These are phyloP conservation scores for Phlyctochytrium planicorne DNA, from an alignment of 192 early-diverging fungal genomes.

Conservation along the genomic window DNA sequence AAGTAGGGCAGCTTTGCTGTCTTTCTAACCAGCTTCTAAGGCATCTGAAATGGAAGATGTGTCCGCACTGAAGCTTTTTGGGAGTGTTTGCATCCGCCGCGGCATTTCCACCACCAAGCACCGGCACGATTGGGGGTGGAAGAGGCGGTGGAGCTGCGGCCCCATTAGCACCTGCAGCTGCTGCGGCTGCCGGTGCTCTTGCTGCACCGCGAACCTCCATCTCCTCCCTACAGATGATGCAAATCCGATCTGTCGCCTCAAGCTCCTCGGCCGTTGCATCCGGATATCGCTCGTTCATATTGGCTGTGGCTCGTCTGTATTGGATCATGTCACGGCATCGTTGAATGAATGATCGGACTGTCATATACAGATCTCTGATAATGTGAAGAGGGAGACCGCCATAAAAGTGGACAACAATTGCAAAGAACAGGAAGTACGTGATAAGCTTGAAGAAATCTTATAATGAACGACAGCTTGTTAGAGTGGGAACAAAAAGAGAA, in stretches of 20 bases:
- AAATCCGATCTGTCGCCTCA: constrained; percentile 70
- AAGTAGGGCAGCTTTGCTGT: constrained; percentile 97
- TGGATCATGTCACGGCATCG: constrained; percentile 86
- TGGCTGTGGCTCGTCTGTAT: constrained; percentile 90
- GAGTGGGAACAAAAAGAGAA: not conserved
- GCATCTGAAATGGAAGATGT: constrained; percentile 98
- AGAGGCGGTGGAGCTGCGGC: not conserved
- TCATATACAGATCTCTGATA: constrained; percentile 94
- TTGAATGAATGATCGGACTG: constrained; percentile 84
- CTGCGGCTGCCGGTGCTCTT: constrained; percentile 20
- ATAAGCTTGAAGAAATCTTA: constrained; percentile 87
- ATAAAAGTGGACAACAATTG: constrained; percentile 76
- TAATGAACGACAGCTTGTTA: not conserved
- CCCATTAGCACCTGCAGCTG: constrained; percentile 9
- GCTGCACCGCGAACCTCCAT: constrained; percentile 57
- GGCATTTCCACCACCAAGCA: not conserved
- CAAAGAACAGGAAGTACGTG: constrained; percentile 87
- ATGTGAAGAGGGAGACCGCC: constrained; percentile 89
- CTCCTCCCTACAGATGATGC: constrained; percentile 98
- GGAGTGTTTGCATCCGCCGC: constrained; percentile 59
- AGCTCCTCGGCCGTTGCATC: constrained; percentile 84
- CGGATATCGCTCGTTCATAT: constrained; percentile 97
- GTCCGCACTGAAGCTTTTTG: constrained; percentile 93
- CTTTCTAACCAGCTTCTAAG: constrained; percentile 95
- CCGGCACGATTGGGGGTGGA: not conserved